Percentiles rank a stretch among this genome's conserved stretches.
These are phyloP conservation scores for Corniculantispora saksenae DNA, from an alignment of 2,329 filamentous ascomycete species.

Conservation along the genomic window DNA sequence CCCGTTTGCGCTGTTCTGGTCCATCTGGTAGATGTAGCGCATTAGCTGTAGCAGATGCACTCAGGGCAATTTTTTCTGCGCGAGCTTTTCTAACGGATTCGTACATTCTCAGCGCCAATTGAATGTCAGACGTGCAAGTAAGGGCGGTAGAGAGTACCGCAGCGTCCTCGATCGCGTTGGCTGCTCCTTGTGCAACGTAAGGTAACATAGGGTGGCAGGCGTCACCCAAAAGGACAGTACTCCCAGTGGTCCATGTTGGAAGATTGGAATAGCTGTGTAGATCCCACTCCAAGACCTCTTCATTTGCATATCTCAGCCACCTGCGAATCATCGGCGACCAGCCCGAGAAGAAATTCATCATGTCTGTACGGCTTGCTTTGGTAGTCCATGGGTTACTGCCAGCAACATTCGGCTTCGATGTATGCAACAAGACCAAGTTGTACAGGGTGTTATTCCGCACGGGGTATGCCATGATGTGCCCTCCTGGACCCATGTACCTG, in stretches of 20 bases:
- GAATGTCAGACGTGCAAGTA: slow-evolving; percentile 23
- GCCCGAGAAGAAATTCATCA: slow-evolving; percentile 59
- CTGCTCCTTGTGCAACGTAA: slow-evolving; percentile 67
- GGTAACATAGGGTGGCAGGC: slow-evolving; percentile 69
- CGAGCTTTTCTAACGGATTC: slow-evolving; percentile 25
- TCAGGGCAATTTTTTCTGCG: slow-evolving; percentile 25
- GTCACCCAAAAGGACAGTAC: slow-evolving; percentile 61
- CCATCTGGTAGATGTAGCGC: slow-evolving; percentile 14
- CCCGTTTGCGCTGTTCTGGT: background rate
- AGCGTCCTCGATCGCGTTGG: slow-evolving; percentile 69
- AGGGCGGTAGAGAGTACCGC: slow-evolving; percentile 49
- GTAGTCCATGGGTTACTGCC: slow-evolving; percentile 57
- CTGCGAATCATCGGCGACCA: slow-evolving; percentile 63
- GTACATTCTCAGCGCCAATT: slow-evolving; percentile 25
- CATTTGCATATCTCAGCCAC: slow-evolving; percentile 62
- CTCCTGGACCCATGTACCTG: slow-evolving; percentile 66
- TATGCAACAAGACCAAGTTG: slow-evolving; percentile 65
- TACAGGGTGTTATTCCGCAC: slow-evolving; percentile 64
- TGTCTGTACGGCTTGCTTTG: slow-evolving; percentile 58
- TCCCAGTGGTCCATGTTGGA: slow-evolving; percentile 59
- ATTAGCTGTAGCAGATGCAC: slow-evolving; percentile 22
- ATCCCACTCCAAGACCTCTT: slow-evolving; percentile 68
- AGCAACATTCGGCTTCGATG: slow-evolving; percentile 55
- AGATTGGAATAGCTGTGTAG: slow-evolving; percentile 62
- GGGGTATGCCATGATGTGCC: slow-evolving; percentile 69